Conservation (phyloP, 306 rosid species). For the Gleditsia sinensis region DNA sequence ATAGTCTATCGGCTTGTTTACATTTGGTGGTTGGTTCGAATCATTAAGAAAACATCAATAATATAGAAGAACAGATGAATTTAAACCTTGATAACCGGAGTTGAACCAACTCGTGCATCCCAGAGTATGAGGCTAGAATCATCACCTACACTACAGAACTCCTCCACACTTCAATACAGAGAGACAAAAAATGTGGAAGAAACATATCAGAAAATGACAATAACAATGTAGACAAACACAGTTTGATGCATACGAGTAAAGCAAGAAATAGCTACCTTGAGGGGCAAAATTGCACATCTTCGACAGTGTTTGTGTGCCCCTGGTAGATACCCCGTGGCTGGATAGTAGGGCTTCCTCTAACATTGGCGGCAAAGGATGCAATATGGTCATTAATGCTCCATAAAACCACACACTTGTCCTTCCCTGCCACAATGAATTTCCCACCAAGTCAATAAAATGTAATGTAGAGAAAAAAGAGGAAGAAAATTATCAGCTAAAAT, state of each 20-base stretch:
- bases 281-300: not conserved
- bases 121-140: not conserved
- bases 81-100: not conserved
- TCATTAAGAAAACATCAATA: too few species aligned
- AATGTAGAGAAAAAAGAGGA: too few species aligned
- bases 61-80: too few species aligned
- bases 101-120: not conserved
- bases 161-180: not conserved
- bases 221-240: not conserved
- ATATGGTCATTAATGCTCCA: not conserved
- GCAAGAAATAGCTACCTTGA: not conserved
- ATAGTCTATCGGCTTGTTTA: too few species aligned
- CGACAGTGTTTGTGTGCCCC: not conserved
- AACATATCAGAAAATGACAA: not conserved
- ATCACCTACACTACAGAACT: constrained; percentile 5
- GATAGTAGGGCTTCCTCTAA: not conserved
- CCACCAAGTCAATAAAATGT: not conserved
- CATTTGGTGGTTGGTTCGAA: too few species aligned
- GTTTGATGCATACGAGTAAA: not conserved
- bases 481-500: not conserved
- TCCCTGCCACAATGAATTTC: not conserved
- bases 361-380: not conserved
- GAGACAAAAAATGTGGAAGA: not conserved
- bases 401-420: not conserved
- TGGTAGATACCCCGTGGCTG: not conserved